These are phyloP conservation scores for Cryptosporidium felis DNA, from an alignment of 169 alveolate genomes.

Conservation along the genomic window DNA sequence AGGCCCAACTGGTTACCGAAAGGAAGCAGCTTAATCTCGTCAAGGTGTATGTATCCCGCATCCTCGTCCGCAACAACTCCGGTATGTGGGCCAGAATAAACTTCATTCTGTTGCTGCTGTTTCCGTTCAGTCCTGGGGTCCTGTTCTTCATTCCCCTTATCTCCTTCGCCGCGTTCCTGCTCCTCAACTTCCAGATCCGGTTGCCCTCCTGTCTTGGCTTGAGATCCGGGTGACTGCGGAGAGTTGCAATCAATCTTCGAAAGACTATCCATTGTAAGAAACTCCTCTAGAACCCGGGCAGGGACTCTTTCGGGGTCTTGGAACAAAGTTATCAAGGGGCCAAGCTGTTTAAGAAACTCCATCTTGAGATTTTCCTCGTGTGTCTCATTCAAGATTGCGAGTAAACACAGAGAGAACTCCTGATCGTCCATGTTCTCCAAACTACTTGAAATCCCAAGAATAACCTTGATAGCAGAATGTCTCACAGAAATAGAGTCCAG, in stretches of 20 bases:
- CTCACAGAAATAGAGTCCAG: constrained; percentile 21
- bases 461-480: constrained; percentile 13
- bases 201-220: too few species aligned
- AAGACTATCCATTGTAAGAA: neutral
- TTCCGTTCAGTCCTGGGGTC: neutral
- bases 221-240: too few species aligned
- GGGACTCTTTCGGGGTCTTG: constrained; percentile 36
- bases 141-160: neutral
- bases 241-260: too few species aligned
- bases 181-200: neutral
- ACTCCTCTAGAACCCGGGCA: constrained; percentile 7
- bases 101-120: neutral
- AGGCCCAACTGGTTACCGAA: constrained; percentile 38
- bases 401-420: neutral
- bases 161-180: neutral
- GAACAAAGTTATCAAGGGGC: constrained; percentile 55
- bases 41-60: too few species aligned
- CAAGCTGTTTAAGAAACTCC: constrained; percentile 41
- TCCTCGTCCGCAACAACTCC: too few species aligned
- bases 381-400: neutral
- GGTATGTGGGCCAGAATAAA: too few species aligned
- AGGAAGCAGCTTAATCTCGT: constrained; percentile 40
- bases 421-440: neutral
- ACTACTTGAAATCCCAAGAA: constrained; percentile 41
- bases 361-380: neutral